Base-by-base conservation (phyloP, 257 asterid species). In the Fraxinus anomala region DNA sequence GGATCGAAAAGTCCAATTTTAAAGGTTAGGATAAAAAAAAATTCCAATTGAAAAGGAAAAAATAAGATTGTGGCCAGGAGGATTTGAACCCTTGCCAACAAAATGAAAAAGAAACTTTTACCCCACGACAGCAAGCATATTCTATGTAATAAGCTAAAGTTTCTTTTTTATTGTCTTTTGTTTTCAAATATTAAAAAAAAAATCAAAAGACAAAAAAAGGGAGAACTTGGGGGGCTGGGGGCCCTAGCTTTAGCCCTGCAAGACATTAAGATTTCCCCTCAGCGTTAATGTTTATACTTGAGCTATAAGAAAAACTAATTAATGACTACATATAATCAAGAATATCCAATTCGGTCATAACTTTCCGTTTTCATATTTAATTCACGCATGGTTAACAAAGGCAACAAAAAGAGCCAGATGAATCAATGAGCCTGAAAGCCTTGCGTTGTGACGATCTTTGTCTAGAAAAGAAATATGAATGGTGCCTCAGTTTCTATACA, bases 351-450 rank as follows among this genome's bases (percentile, higher is more conserved):
- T 59, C 28, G 9, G 2, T 59, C 67, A 9, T 59, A 21, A 59
- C 67, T 59, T 59, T 7, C 13, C 10, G 23, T 2, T 5, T n/a
- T 10, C 67, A 59, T 23, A 6, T 59, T 59, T 8, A 59, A n/a
- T 59, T 59, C 67, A 21, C 4, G 16, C 14, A 59, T 59, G 67
- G 30, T 6, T 39, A 59, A 42, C 24, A 24, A 68, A 61, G 61
- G 61, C 66, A 82, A 76, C 24, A n/a, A 69, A 77, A 70, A 51
- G 74, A 76, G 65, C 66, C 30, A 12, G 79, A 73, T 80, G 76
- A 37, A 82, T 39, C 51, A 69, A 31, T 59, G 31, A 24, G 47
- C 65, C 65, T 9, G 59, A 8, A 70, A 67, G 6, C 17, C 36
- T 67, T 17, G 39, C 16, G 13, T 47, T 31, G n/a, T 61, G 77